These are phyloP conservation scores for Auriscalpium orientale DNA, from an alignment of 768 basidiomycete genomes.

Conservation along the genomic window DNA sequence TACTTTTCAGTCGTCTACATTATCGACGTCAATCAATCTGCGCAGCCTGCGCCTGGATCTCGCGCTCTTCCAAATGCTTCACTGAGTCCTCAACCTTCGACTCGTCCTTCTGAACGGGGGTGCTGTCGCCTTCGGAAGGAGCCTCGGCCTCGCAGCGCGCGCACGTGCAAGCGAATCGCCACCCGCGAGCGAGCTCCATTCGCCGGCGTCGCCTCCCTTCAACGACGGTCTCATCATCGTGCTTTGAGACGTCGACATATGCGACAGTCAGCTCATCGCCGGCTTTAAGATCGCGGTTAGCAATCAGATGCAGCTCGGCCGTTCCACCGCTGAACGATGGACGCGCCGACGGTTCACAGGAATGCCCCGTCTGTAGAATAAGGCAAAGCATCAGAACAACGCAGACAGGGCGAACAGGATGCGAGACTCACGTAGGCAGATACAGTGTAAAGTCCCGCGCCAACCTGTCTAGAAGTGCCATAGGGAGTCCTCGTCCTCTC, in stretches of 20 bases:
- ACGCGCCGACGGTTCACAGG: constrained; percentile 60
- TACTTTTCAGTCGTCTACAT: neutral
- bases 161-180: constrained; percentile 76
- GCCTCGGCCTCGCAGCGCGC: constrained; percentile 54
- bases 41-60: constrained; percentile 8
- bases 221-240: constrained; percentile 39
- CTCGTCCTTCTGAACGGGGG: constrained; percentile 36
- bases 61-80: constrained; percentile 13
- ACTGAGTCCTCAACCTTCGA: constrained; percentile 38
- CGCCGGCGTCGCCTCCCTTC: constrained; percentile 61
- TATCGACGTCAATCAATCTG: constrained; percentile 2
- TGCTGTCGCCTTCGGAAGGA: constrained; percentile 16
- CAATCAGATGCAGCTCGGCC: constrained; percentile 62
- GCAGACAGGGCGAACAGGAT: neutral
- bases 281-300: constrained; percentile 55
- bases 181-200: constrained; percentile 69
- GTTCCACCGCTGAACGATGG: constrained; percentile 62
- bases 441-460: constrained; percentile 66
- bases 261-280: constrained; percentile 74
- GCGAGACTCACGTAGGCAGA: constrained; percentile 55
- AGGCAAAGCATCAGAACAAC: neutral
- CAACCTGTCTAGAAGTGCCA: constrained; percentile 70
- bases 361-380: constrained; percentile 50
- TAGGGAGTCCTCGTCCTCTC: constrained; percentile 72
- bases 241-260: constrained; percentile 62